Conservation (phyloP, 2,329 filamentous ascomycete genomes). For the Corniculantispora saksenae region DNA sequence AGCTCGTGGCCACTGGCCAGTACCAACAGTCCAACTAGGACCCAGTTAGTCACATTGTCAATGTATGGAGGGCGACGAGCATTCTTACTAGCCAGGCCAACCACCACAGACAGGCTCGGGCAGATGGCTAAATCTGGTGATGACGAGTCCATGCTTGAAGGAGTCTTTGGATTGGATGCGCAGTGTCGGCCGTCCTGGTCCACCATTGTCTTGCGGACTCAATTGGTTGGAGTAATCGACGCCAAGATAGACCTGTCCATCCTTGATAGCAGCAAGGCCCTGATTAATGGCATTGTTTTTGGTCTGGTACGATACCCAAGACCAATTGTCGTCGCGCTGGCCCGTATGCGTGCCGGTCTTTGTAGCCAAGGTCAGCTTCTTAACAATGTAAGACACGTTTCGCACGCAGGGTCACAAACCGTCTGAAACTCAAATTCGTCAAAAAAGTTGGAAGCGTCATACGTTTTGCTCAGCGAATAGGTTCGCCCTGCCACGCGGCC, state of each 20-base stretch:
- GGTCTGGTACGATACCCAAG: conserved; percentile 57
- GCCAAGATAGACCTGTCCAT: conserved; percentile 35
- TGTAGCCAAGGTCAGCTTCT: not conserved
- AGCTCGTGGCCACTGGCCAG: conserved; percentile 50
- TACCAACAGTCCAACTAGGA: conserved; percentile 45
- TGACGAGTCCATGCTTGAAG: conserved; percentile 65
- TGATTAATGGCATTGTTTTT: conserved; percentile 30
- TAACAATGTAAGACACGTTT: not conserved
- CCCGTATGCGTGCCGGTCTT: conserved; percentile 24
- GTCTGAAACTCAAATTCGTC: conserved; percentile 40
- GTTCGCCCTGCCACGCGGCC: conserved; percentile 14
- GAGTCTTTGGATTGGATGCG: conserved; percentile 59
- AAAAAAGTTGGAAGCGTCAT: conserved; percentile 39
- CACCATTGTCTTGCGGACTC: not conserved
- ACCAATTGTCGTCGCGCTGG: conserved; percentile 58
- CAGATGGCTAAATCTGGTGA: conserved; percentile 67
- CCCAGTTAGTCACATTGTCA: not conserved
- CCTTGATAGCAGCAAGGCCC: conserved; percentile 31
- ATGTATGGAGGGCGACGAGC: not conserved
- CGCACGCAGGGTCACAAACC: conserved; percentile 23
- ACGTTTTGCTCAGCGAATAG: conserved; percentile 23
- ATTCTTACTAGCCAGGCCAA: conserved; percentile 63
- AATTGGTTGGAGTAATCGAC: conserved; percentile 29
- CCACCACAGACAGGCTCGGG: conserved; percentile 63
- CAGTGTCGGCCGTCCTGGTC: conserved; percentile 51